These are phyloP conservation scores for Chrysochromulina tobinii DNA, from an alignment of 78 protist species.

Conservation along the genomic window DNA sequence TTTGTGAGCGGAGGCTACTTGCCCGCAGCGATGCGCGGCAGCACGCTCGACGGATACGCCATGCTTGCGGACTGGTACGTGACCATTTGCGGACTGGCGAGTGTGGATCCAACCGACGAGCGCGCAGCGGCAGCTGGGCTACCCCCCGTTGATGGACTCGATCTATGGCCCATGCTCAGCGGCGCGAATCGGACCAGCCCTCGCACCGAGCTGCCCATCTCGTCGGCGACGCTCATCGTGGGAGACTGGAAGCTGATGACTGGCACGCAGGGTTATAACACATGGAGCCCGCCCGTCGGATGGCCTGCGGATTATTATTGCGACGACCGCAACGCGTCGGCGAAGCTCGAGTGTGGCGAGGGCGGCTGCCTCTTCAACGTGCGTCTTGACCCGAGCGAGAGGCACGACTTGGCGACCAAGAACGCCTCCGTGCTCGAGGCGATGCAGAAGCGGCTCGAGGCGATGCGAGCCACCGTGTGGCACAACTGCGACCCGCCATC, in stretches of 20 bases:
- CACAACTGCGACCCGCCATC: too few relatives aligned
- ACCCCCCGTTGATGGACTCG: slow-evolving; percentile 31
- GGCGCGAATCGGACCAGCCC: background rate
- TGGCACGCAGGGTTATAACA: too few relatives aligned
- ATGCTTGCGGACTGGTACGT: slow-evolving; percentile 50
- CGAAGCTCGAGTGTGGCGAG: too few relatives aligned
- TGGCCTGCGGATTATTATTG: too few relatives aligned
- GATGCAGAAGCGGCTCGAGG: too few relatives aligned
- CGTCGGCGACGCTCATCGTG: background rate
- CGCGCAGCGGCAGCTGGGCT: background rate
- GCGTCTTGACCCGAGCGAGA: too few relatives aligned
- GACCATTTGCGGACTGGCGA: slow-evolving; percentile 43
- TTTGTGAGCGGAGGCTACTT: slow-evolving; percentile 52
- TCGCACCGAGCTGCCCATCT: background rate
- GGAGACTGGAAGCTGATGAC: background rate
- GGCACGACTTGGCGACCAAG: too few relatives aligned
- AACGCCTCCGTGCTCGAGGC: too few relatives aligned
- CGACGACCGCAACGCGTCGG: too few relatives aligned
- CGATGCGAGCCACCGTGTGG: too few relatives aligned
- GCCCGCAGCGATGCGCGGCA: slow-evolving; percentile 39
- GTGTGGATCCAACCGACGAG: slow-evolving; percentile 33
- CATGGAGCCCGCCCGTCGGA: too few relatives aligned
- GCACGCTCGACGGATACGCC: background rate
- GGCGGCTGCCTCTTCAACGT: too few relatives aligned
- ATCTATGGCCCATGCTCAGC: slow-evolving; percentile 1